phyloP scores from a whole-genome alignment of 2,329 filamentous ascomycete species.

The Gyromitra esculenta region DNA sequence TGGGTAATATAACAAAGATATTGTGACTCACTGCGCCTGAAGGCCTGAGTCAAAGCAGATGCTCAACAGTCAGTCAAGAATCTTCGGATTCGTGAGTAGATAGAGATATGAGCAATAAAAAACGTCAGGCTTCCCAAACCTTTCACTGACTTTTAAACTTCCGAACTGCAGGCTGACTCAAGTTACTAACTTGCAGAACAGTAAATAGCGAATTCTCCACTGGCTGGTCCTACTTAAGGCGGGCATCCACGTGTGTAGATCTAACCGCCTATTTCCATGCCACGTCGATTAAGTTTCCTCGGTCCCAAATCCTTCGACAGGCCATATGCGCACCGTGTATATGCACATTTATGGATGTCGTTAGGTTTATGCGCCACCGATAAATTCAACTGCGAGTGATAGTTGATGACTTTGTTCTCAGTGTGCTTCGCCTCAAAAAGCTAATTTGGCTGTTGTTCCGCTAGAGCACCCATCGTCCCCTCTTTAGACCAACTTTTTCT shows the following conservation, averaged over 20 bases:
- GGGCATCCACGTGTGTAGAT: neutral
- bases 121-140: neutral
- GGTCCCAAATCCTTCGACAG: neutral
- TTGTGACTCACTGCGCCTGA: neutral
- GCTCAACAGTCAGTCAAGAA: neutral
- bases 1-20: neutral
- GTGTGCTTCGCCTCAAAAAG: neutral
- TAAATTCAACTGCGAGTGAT: conserved; percentile 9
- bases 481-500: too few relatives aligned
- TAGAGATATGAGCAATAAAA: neutral
- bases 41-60: neutral
- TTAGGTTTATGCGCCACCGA: neutral
- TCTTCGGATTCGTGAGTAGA: neutral
- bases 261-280: neutral
- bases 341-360: neutral
- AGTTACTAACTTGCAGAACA: neutral
- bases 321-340: neutral
- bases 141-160: neutral
- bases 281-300: neutral
- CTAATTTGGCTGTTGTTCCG: neutral
- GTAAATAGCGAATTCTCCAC: neutral
- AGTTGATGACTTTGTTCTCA: neutral
- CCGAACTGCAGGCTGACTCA: neutral
- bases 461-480: too few relatives aligned
- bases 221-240: neutral